Percentiles rank a stretch among this genome's conserved stretches.
phyloP scores from a whole-genome alignment of 1,284 basidiomycete species.

The Sanghuangporus sanghuang region DNA sequence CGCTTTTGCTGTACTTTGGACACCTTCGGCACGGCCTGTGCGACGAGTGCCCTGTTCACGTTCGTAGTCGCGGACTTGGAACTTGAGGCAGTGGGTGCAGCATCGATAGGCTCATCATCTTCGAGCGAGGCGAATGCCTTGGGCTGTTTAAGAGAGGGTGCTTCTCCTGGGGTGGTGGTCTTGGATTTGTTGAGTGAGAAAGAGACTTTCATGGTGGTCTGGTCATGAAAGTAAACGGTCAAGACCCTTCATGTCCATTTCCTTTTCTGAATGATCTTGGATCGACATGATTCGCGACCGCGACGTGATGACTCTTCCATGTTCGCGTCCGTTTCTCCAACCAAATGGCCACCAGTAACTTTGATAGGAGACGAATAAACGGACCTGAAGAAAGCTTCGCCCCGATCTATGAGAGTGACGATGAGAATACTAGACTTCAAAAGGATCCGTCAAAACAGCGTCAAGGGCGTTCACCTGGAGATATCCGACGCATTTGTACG shows the following conservation, averaged over 20 bases:
- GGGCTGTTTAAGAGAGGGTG: slow-evolving; percentile 55
- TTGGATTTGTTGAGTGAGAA: slow-evolving; percentile 65
- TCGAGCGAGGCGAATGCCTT: slow-evolving; percentile 55
- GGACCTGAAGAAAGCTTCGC: slow-evolving; percentile 80
- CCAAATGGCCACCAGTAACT: slow-evolving; percentile 45
- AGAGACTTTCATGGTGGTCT: slow-evolving; percentile 70
- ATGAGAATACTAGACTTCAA: slow-evolving; percentile 25
- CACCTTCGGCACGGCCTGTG: slow-evolving; percentile 35
- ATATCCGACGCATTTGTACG: slow-evolving; percentile 84
- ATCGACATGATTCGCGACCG: not conserved
- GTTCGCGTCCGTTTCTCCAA: not conserved
- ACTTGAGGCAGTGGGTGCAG: slow-evolving; percentile 37
- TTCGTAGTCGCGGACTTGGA: slow-evolving; percentile 34
- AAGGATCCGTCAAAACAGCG: slow-evolving; percentile 32
- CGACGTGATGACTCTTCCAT: not conserved
- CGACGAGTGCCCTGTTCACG: slow-evolving; percentile 14
- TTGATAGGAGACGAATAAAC: slow-evolving; percentile 83
- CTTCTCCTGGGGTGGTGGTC: slow-evolving; percentile 38
- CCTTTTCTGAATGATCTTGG: not conserved
- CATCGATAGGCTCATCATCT: slow-evolving; percentile 57
- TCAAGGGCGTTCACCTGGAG: slow-evolving; percentile 47
- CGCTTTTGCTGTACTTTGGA: slow-evolving; percentile 59
- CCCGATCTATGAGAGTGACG: slow-evolving; percentile 52
- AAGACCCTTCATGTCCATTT: not conserved
- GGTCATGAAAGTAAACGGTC: not conserved